phyloP scores from a whole-genome alignment of 331 rosid genomes.

The Quercus lobata region DNA sequence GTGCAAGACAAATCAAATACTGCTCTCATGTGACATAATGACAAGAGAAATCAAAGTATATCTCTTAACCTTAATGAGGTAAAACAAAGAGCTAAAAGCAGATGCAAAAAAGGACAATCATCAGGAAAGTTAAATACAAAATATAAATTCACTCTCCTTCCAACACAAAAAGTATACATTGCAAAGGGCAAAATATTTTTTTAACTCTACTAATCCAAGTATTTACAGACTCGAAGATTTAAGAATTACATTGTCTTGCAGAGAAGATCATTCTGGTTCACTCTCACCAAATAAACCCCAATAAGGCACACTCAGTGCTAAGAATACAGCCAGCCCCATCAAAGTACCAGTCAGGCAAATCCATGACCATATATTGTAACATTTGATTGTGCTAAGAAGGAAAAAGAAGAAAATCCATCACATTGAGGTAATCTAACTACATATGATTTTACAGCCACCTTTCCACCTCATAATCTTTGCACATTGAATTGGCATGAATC shows the following conservation, averaged over 20 bases:
- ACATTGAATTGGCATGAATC: no score
- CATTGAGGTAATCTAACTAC: not conserved
- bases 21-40: not conserved
- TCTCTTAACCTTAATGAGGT: not conserved
- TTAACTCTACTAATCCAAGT: not conserved
- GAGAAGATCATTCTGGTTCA: not conserved
- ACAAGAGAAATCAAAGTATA: not conserved
- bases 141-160: not conserved
- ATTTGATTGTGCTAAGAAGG: not conserved
- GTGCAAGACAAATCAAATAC: not conserved
- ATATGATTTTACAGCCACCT: no score
- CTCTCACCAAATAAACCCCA: not conserved
- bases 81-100: not conserved
- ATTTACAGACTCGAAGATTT: not conserved
- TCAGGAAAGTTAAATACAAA: not conserved
- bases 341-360: not conserved
- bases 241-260: not conserved
- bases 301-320: not conserved
- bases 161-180: not conserved
- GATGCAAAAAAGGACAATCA: not conserved
- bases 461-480: no score
- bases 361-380: not conserved
- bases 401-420: not conserved
- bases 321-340: not conserved
- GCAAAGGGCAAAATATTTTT: not conserved